Base-by-base conservation (phyloP, 305 asterid species). In the Fraxinus velutina region DNA sequence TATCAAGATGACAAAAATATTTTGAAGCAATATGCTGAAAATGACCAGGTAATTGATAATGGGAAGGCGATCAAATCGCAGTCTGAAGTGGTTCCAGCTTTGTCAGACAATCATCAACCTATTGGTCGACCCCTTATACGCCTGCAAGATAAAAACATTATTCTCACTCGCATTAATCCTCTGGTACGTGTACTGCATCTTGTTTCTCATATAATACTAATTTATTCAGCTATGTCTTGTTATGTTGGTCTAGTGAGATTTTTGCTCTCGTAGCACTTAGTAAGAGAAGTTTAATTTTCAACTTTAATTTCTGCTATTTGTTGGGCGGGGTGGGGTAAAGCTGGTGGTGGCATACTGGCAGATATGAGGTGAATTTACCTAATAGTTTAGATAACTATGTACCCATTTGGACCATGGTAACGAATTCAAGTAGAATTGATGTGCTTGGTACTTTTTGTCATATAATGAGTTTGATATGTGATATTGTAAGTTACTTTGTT, bases 91-190 rank as follows among this genome's bases (percentile, higher is more conserved):
- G 92, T 95, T 77, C 97, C 92, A 1, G 92, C 99, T 64, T 83
- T 95, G 88, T 92, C 97, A 5, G 97, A 89, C 80, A 78, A 84
- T 84, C 97, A 94, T 86, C 97, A 90, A 82, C 88, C 98, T 37
- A 89, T 95, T 84, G 92, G 89, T 80, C 97, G 99, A 79, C 99
- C 98, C 24, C 93, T 95, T 83, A 88, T 95, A 84, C 90, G 98
- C 39, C 90, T 95, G 73, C 96, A 88, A 84, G 98, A 95, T 80
- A 95, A 89, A 88, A 94, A 93, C 88, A 92, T 95, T 22, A 90
- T 94, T 87, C 97, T 95, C 62, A 94, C 99, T 80, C 99, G 99
- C 77, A 94, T 95, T 44, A 94, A 94, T 86, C 98, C 99, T 52
- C 86, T 82, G 87, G 99, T 92, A 87, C 75, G 88, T 80, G 37